Evolutionary conservation across 805 yeast species (phyloP), one percentile per base, ranked within the genome.

Genomic region (Wickerhamiella hasegawae): DNA sequence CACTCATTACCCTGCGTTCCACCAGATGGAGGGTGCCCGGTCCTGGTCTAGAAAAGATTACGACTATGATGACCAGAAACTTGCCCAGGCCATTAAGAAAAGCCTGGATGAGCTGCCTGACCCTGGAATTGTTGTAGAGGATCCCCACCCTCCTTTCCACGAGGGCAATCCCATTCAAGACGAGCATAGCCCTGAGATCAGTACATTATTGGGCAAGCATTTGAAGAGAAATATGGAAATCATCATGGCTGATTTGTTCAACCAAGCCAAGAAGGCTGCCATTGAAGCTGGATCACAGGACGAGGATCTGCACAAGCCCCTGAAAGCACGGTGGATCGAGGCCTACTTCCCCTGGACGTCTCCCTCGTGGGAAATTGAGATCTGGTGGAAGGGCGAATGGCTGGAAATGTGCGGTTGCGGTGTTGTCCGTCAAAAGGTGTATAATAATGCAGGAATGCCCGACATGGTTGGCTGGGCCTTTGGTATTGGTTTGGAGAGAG

Each of bases 301-400:
- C 36, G 72, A 68, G 4, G 76, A 73, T 45, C 55, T 75, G 42
- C 66, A 72, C 40, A 77, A 75, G 45, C 94, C 94, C 5, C 64
- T 90, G 41, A 76, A 71, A 50, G 80, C 85, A 15, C 68, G 97
- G 46, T 90, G 98, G 98, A 78, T 84, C 23, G 92, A 82, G 49
- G 93, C 90, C 0, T 82, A 75, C 49, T 90, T 90, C 62, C 98
- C 98, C 3, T 90, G 97, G 96, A 90, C 98, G 3, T 73, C 94
- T 1, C 98, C 98, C 3, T 80, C 94, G 29, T 90, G 94, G 92
- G 96, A 90, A 51, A 83, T 92, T 45, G 98, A 90, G 58, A 94
- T 90, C 4, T 84, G 92, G 85, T 90, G 97, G 96, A 81, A 84
- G 52, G 93, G 90, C 35, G 93, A 85, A 46, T 90, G 98, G 98